Percentiles rank a stretch among this genome's conserved stretches.
Conservation (phyloP, 164 flowering plant genomes). For the Warburgia ugandensis region DNA sequence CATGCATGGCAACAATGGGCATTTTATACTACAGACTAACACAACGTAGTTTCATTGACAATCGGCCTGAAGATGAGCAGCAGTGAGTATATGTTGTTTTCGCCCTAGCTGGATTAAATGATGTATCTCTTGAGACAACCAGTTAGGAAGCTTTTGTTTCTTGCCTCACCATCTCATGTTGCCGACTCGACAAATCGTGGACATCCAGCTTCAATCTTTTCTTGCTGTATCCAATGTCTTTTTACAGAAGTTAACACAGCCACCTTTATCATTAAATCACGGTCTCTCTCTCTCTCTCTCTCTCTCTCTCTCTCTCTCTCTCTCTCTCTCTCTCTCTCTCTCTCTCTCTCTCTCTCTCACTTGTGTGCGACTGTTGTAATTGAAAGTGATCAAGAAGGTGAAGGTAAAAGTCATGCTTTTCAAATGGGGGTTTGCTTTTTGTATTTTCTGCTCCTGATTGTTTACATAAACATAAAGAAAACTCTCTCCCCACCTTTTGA, state of each 20-base stretch:
- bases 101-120: not conserved
- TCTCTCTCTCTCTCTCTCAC: too few relatives aligned
- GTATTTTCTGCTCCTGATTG: too few relatives aligned
- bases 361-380: conserved; percentile 4
- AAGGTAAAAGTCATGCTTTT: too few relatives aligned
- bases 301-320: too few relatives aligned
- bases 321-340: too few relatives aligned
- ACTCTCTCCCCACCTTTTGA: too few relatives aligned
- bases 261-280: not conserved
- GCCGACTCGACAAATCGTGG: not conserved
- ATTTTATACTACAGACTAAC: conserved; percentile 86
- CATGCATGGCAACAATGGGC: conserved; percentile 99
- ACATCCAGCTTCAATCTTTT: not conserved
- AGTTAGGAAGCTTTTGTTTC: not conserved
- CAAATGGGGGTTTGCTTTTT: too few relatives aligned
- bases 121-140: not conserved
- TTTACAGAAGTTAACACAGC: not conserved
- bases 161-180: not conserved
- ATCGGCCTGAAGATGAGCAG: conserved; percentile 15
- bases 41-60: conserved; percentile 46
- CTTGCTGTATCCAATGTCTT: not conserved
- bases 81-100: conserved; percentile 10
- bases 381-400: too few relatives aligned
- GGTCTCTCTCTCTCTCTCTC: not conserved
- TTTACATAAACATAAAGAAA: too few relatives aligned